phyloP scores from a whole-genome alignment of 176 grass and related monocot genomes.

The Rhynchospora pubera region DNA sequence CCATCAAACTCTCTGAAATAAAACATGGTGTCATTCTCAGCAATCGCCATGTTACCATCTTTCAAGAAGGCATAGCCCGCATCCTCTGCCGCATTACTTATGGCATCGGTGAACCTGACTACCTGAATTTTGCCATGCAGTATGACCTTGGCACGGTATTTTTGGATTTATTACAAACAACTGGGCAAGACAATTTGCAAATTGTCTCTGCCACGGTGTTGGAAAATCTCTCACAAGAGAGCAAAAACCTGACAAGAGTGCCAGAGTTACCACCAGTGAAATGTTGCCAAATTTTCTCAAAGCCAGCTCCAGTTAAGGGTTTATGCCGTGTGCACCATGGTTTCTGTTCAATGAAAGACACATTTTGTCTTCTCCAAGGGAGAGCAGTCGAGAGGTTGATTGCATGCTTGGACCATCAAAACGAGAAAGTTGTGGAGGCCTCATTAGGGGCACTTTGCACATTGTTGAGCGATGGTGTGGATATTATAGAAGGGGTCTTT shows the following conservation, averaged over 20 bases:
- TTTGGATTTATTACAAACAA: slow-evolving; percentile 51
- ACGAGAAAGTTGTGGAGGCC: slow-evolving; percentile 63
- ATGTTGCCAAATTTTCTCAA: slow-evolving; percentile 29
- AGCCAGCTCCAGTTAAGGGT: neutral
- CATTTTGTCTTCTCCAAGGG: slow-evolving; percentile 57
- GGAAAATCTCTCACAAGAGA: slow-evolving; percentile 53
- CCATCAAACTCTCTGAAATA: slow-evolving; percentile 40
- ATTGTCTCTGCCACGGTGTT: slow-evolving; percentile 52
- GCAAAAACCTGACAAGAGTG: slow-evolving; percentile 30
- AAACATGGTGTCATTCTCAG: slow-evolving; percentile 44
- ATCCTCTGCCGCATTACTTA: slow-evolving; percentile 56
- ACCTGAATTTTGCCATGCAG: slow-evolving; percentile 36
- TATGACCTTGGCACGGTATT: slow-evolving; percentile 44
- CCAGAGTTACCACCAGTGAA: slow-evolving; percentile 11
- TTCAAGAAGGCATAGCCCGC: slow-evolving; percentile 62
- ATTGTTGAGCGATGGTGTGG: slow-evolving; percentile 43
- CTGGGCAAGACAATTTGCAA: slow-evolving; percentile 52
- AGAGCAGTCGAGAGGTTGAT: slow-evolving; percentile 62
- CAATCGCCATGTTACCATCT: slow-evolving; percentile 40
- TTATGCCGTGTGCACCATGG: slow-evolving; percentile 66
- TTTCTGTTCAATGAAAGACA: slow-evolving; percentile 60
- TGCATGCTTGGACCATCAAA: slow-evolving; percentile 64
- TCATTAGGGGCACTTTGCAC: slow-evolving; percentile 61
- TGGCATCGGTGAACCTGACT: slow-evolving; percentile 22
- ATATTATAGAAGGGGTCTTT: slow-evolving; percentile 50